These are phyloP conservation scores for Xylariaceae sp. DNA, from an alignment of 2,329 filamentous ascomycete species.

Conservation along the genomic window DNA sequence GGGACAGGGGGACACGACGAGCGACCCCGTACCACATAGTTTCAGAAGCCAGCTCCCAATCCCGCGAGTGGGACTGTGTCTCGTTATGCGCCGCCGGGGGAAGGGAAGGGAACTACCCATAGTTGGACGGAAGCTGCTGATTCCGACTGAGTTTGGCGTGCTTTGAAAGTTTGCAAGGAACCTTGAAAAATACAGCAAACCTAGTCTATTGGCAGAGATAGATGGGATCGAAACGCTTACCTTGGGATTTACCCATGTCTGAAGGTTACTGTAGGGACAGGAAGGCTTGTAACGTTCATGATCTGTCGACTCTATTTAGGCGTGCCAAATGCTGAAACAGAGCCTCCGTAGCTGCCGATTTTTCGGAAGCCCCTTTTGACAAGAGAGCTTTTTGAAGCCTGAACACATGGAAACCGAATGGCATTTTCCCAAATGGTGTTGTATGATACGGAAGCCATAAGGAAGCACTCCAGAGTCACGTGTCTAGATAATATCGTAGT, in stretches of 20 bases:
- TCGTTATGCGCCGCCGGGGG: too few species aligned
- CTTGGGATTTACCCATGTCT: not conserved
- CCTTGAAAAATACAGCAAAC: too few species aligned
- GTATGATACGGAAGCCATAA: not conserved
- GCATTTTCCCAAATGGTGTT: not conserved
- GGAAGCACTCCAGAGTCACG: not conserved
- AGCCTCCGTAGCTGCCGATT: constrained; percentile 22
- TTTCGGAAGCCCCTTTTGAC: not conserved
- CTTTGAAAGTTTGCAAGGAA: too few species aligned
- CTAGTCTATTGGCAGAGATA: not conserved
- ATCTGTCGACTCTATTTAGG: constrained; percentile 13
- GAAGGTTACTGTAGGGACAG: not conserved
- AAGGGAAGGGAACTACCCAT: too few species aligned
- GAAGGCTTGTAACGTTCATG: not conserved
- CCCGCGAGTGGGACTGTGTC: too few species aligned
- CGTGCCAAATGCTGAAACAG: constrained; percentile 27
- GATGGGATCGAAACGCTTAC: not conserved
- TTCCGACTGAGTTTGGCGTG: too few species aligned
- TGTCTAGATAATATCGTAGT: not conserved
- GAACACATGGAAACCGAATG: not conserved
- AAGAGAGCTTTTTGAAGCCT: not conserved
- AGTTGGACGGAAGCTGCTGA: too few species aligned
- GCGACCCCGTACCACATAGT: too few species aligned
- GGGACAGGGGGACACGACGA: too few species aligned
- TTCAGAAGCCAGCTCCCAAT: too few species aligned